Base-by-base conservation (phyloP, 2,329 filamentous ascomycete genomes). In the Cercospora sesami region DNA sequence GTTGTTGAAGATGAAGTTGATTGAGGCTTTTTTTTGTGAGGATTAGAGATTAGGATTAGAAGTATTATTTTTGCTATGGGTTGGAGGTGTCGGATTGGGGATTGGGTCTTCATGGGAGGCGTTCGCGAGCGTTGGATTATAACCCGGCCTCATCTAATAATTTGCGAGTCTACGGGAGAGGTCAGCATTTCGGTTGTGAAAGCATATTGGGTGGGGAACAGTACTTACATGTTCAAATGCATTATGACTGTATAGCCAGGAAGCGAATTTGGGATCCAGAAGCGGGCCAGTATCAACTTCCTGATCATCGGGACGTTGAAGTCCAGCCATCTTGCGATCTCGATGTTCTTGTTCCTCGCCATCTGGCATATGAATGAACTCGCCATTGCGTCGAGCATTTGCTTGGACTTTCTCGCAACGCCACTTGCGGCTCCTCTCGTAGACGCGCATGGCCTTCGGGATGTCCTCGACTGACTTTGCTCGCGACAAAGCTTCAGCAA, bases 31-130 rank as follows among this genome's bases (percentile, higher is more conserved):
- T 28, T 45, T 64, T 64, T 21, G 18, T 62, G 58, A 76, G 76
- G 1, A 77, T 72, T 57, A 75, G 58, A 16, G 77, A 30, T 12
- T 7, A 21, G 4, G 26, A 26, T 10, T 9, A 28, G 23, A 23
- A 16, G 14, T 16, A 5, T 48, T 21, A 1, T 48, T 45, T 48
- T 8, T 16, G 48, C 10, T 28, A 28, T 28, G n/a, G n/a, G n/a
- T 14, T 26, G 21, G 48, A 28, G 48, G 60, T 21, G 73, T 28
- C 42, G n/a, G 18, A 9, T 16, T 1, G 31, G 8, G 33, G 21
- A 23, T 16, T 45, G 5, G 18, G 5, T 18, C 31, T n/a, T 60
- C n/a, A 8, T 45, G 7, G 18, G 39, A 26, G 18, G 21, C 10
- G 18, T 42, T 60, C 9, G 3, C 21, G 58, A 33, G n/a, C 12